Percentiles rank a stretch among this genome's conserved stretches.
Conservation (phyloP, 345 rosid species). For the Populus simonii region DNA sequence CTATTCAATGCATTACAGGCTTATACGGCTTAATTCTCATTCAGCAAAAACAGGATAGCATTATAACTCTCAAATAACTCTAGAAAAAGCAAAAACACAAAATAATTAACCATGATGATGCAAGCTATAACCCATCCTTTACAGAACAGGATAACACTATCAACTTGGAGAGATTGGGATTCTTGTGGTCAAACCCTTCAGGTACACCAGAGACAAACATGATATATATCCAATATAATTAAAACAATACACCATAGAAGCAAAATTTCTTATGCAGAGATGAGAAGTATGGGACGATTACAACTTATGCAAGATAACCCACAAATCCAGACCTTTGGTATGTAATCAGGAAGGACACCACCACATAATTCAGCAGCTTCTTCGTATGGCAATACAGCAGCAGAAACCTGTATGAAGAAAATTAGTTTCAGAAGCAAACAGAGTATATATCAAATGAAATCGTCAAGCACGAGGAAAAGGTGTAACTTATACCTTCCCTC, state of each 20-base stretch:
- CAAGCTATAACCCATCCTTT: no score
- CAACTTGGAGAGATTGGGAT: no score
- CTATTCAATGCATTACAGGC: neutral
- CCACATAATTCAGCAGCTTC: constrained; percentile 72
- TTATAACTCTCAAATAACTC: no score
- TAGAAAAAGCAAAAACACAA: no score
- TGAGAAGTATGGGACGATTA: no score
- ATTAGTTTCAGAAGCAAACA: constrained; percentile 8
- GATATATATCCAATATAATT: neutral
- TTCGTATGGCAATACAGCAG: constrained; percentile 52
- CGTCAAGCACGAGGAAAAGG: neutral
- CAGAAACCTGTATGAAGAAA: constrained; percentile 45
- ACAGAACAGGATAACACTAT: no score
- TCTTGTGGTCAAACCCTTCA: neutral
- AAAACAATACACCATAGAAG: no score
- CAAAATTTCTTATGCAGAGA: neutral
- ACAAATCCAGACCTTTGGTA: constrained; percentile 48
- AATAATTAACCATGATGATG: no score
- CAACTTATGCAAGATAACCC: neutral
- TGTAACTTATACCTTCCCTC: constrained; percentile 51
- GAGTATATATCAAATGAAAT: neutral
- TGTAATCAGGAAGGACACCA: constrained; percentile 80
- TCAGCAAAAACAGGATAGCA: neutral
- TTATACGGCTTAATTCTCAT: neutral
- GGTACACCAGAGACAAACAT: neutral